phyloP scores from a whole-genome alignment of 768 basidiomycete species.

The Pilatotrama ljubarskyi region DNA sequence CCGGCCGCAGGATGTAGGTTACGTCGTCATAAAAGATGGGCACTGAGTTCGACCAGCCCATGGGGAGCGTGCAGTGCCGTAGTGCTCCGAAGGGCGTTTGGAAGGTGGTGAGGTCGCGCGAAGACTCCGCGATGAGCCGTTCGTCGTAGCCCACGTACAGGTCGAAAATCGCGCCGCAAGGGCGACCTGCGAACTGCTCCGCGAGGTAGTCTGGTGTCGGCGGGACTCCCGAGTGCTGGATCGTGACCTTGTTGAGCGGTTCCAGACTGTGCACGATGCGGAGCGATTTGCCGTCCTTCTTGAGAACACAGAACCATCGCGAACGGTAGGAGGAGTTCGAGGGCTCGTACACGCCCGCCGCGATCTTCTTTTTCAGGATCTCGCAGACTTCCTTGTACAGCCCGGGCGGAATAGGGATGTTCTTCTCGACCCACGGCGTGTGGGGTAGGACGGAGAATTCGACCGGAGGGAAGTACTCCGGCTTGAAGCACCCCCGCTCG shows the following conservation, averaged over 20 bases:
- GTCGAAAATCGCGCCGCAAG: neutral
- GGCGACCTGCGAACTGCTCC: conserved; percentile 15
- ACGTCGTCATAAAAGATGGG: conserved; percentile 21
- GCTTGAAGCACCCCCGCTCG: conserved; percentile 36
- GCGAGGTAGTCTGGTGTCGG: conserved; percentile 25
- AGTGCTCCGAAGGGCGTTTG: conserved; percentile 14
- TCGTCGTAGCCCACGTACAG: conserved; percentile 16
- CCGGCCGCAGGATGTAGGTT: conserved; percentile 10
- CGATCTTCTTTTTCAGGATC: conserved; percentile 38
- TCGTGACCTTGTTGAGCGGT: conserved; percentile 19
- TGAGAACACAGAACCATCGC: conserved; percentile 26
- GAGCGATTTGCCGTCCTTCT: conserved; percentile 24
- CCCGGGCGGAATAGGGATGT: conserved; percentile 31
- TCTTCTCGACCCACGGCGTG: conserved; percentile 27
- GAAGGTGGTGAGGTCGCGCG: conserved; percentile 14
- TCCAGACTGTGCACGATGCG: conserved; percentile 28
- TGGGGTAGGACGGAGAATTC: conserved; percentile 36
- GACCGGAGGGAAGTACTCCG: conserved; percentile 28
- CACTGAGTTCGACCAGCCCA: conserved; percentile 26
- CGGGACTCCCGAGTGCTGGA: neutral
- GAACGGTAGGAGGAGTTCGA: conserved; percentile 27
- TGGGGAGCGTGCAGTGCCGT: conserved; percentile 7
- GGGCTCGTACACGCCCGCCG: conserved; percentile 34
- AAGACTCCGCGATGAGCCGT: conserved; percentile 3
- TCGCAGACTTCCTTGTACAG: conserved; percentile 32